Base-by-base conservation (phyloP, 202 grass and related monocot species). In the Carex arenaria region DNA sequence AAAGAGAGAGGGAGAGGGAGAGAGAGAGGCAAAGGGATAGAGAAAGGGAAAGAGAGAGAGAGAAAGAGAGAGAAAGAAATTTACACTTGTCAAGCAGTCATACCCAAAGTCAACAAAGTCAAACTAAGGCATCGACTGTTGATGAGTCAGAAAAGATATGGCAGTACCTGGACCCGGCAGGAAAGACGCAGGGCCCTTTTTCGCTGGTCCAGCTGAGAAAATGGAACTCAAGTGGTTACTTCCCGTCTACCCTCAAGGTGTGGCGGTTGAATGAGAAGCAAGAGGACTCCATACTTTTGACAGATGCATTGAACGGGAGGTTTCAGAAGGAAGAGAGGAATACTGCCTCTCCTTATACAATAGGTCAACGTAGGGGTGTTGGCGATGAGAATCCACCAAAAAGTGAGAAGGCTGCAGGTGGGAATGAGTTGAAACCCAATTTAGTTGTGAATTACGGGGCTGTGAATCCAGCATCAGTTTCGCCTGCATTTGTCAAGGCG, bases 141-240 rank as follows among this genome's bases (percentile, higher is more conserved):
- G 93, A 88, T 36, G 97, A 96, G 61, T 92, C 91, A 34, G 90
- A 96, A 79, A 99, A 99, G 76, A 96, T 96, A 56, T 99, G 97
- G 97, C 86, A 88, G 81, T 99, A 99, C 64, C 67, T 87, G 78
- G 97, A 99, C 66, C 97, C 97, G 36, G 89, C 90, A 80, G 88
- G 83, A 82, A 99, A 99, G 95, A 84, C 86, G 61, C 97, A 99
- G 90, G 93, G 97, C 5, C 93, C 93, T 60, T 99, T 99, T 85
- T 99, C 97, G 23, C 92, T 99, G 68, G 65, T 71, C 43, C 97
- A 99, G 77, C 80, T 99, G 80, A 81, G 91, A 7, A 99, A 99
- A 90, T 99, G 97, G 97, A 94, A 91, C 72, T 87, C 74, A 34
- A 99, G 80, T 86, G 93, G 91, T 13, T 99, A 99, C 79, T 99